These are phyloP conservation scores for Mycena capillaripes DNA, from an alignment of 768 basidiomycete genomes.

Conservation along the genomic window DNA sequence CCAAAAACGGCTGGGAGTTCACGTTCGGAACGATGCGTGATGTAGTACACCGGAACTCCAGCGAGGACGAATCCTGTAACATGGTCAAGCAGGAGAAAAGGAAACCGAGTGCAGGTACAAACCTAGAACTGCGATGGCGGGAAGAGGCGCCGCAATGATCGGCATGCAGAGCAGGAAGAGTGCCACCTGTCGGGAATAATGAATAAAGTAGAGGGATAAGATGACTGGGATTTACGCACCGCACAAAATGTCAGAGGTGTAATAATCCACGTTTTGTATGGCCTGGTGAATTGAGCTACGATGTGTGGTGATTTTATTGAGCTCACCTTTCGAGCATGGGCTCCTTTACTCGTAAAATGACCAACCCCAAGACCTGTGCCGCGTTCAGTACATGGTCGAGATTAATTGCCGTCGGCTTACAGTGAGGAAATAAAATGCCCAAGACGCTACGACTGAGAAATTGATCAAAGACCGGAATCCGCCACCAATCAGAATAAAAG, in stretches of 20 bases:
- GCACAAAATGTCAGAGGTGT: conserved; percentile 93
- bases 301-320: neutral
- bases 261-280: conserved; percentile 92
- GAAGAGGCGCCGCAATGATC: conserved; percentile 90
- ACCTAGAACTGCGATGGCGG: conserved; percentile 92
- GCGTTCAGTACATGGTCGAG: neutral
- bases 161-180: conserved; percentile 95
- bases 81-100: conserved; percentile 15
- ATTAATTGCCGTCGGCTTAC: conserved; percentile 54
- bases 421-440: conserved; percentile 91
- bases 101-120: conserved; percentile 38
- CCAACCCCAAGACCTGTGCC: conserved; percentile 83
- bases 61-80: conserved; percentile 78
- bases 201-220: conserved; percentile 21
- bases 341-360: conserved; percentile 92
- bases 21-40: conserved; percentile 71
- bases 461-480: conserved; percentile 92
- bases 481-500: conserved; percentile 88
- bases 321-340: conserved; percentile 84
- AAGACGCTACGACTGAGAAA: conserved; percentile 89
- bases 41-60: conserved; percentile 87
- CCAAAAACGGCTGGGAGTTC: conserved; percentile 57
- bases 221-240: conserved; percentile 62
- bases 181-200: conserved; percentile 69
- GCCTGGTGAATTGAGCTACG: conserved; percentile 59